Conservation (phyloP, 305 asterid genomes). For the Fraxinus angustifolia region DNA sequence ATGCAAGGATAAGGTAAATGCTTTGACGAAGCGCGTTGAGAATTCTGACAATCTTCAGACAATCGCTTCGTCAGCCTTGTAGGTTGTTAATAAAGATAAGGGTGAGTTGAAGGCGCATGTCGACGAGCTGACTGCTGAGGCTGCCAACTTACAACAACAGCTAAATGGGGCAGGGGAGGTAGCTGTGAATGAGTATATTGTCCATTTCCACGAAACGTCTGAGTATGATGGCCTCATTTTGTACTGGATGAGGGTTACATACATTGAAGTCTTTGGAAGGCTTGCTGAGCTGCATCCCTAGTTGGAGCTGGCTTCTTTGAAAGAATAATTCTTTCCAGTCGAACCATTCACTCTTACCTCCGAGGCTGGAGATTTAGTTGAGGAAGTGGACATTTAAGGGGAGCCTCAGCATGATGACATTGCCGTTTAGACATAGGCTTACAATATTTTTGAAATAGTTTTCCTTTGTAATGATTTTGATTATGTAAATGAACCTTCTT, state of each 20-base stretch:
- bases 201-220: neutral
- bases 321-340: too few species aligned
- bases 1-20: neutral
- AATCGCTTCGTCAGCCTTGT: neutral
- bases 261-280: neutral
- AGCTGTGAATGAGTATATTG: neutral
- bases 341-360: neutral
- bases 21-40: neutral
- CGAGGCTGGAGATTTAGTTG: neutral
- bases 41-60: neutral
- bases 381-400: neutral
- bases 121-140: neutral
- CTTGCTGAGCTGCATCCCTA: neutral
- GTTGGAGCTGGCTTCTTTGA: neutral
- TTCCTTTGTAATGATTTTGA: neutral
- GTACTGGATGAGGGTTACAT: neutral
- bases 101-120: neutral
- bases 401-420: neutral
- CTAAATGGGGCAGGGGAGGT: neutral
- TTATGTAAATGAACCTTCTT: neutral
- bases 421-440: neutral
- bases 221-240: neutral
- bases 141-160: neutral
- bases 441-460: neutral
- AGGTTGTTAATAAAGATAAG: neutral